Evolutionary conservation across 2,329 filamentous ascomycete species (phyloP).

Genomic region (Venturia carpophila): DNA sequence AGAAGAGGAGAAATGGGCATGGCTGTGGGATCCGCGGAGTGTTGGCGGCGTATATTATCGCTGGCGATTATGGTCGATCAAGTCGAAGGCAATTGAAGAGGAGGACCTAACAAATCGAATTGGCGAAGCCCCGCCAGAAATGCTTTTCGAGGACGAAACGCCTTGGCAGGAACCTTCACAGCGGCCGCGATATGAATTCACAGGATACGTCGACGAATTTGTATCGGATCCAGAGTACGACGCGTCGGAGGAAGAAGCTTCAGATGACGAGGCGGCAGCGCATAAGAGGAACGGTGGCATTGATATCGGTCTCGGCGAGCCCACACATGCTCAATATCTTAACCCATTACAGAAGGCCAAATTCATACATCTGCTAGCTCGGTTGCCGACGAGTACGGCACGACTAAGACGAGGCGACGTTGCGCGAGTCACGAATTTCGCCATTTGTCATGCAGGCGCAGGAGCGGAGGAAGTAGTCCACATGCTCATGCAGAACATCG

Average conservation of each 20-base stretch:
- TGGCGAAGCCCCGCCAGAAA: slow-evolving; percentile 26
- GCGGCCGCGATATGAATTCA: slow-evolving; percentile 71
- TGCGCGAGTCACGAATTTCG: slow-evolving; percentile 77
- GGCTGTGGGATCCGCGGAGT: slow-evolving; percentile 81
- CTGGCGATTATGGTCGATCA: slow-evolving; percentile 68
- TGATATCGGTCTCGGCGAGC: slow-evolving; percentile 24
- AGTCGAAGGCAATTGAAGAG: slow-evolving; percentile 10
- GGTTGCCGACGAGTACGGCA: slow-evolving; percentile 67
- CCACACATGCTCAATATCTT: slow-evolving; percentile 56
- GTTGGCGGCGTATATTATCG: slow-evolving; percentile 82
- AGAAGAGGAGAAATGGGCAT: slow-evolving; percentile 82
- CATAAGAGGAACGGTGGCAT: slow-evolving; percentile 31
- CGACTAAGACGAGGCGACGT: slow-evolving; percentile 77
- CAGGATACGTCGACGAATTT: slow-evolving; percentile 67
- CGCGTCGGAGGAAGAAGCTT: slow-evolving; percentile 77
- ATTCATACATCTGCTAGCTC: slow-evolving; percentile 72
- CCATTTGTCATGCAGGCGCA: slow-evolving; percentile 74
- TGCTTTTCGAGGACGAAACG: slow-evolving; percentile 66
- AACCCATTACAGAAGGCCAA: slow-evolving; percentile 79
- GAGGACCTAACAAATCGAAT: slow-evolving; percentile 17
- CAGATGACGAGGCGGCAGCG: slow-evolving; percentile 42
- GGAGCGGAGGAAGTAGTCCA: slow-evolving; percentile 90
- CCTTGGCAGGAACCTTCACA: slow-evolving; percentile 71
- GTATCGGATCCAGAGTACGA: slow-evolving; percentile 79
- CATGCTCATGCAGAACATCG: slow-evolving; percentile 74